phyloP scores from a whole-genome alignment of 1,139 yeast species.

The Lodderomyces beijingensis region DNA sequence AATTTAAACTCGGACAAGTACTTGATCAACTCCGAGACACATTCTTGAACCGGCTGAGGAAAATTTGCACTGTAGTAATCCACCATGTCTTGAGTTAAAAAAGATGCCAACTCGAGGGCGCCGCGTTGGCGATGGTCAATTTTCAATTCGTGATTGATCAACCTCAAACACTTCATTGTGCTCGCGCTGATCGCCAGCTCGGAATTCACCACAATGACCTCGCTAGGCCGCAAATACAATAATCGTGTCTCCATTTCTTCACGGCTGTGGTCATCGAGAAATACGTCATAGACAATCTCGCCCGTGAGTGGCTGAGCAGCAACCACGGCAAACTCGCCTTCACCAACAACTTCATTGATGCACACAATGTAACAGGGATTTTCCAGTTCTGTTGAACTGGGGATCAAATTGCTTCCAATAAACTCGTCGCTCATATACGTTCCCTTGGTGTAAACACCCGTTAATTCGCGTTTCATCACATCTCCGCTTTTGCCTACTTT shows the following conservation, averaged over 20 bases:
- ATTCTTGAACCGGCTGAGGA: slow-evolving; percentile 26
- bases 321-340: slow-evolving; percentile 38
- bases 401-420: slow-evolving; percentile 16
- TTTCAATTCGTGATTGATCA: slow-evolving; percentile 15
- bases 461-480: slow-evolving; percentile 64
- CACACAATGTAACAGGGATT: slow-evolving; percentile 30
- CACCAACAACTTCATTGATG: slow-evolving; percentile 17
- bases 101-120: slow-evolving; percentile 3
- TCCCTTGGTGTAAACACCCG: slow-evolving; percentile 76
- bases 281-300: slow-evolving; percentile 66
- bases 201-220: slow-evolving; percentile 43
- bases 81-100: slow-evolving; percentile 16
- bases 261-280: slow-evolving; percentile 51
- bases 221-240: slow-evolving; percentile 71
- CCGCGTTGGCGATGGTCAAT: slow-evolving; percentile 10
- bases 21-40: slow-evolving; percentile 44
- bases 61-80: slow-evolving; percentile 25
- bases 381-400: slow-evolving; percentile 17
- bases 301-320: slow-evolving; percentile 81
- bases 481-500: slow-evolving; percentile 38
- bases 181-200: slow-evolving; percentile 20
- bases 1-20: slow-evolving; percentile 65
- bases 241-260: slow-evolving; percentile 70
- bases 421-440: slow-evolving; percentile 70
- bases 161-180: slow-evolving; percentile 19